phyloP scores from a whole-genome alignment of 495 filamentous ascomycete genomes.

The Xylaria grammica region DNA sequence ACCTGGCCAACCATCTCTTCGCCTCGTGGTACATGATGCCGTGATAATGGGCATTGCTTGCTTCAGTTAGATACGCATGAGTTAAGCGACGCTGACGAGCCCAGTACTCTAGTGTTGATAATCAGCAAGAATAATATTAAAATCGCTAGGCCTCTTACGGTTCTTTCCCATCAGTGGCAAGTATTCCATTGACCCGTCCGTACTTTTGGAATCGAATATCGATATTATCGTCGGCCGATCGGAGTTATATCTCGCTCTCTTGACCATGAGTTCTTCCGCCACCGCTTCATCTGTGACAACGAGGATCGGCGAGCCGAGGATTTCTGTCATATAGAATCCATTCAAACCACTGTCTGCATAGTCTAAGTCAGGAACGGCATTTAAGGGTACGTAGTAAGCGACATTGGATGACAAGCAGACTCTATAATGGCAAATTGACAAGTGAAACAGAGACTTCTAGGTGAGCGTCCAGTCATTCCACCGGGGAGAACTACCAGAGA shows the following conservation, averaged over 20 bases:
- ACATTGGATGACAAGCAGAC: not conserved
- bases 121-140: not conserved
- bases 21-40: conserved; percentile 47
- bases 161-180: conserved; percentile 50
- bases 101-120: conserved; percentile 40
- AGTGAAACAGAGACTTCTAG: not conserved
- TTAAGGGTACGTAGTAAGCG: not conserved
- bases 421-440: not conserved
- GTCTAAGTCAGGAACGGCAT: not conserved
- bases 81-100: conserved; percentile 44
- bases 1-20: conserved; percentile 45
- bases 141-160: conserved; percentile 30
- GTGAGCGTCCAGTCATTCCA: not conserved
- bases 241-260: conserved; percentile 53
- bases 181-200: conserved; percentile 46
- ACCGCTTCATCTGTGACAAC: conserved; percentile 59
- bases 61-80: conserved; percentile 46
- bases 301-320: conserved; percentile 54
- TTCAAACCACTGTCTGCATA: conserved; percentile 40
- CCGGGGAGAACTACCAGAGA: not conserved
- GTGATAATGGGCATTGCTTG: conserved; percentile 42
- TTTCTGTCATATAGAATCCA: conserved; percentile 52
- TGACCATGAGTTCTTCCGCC: conserved; percentile 57
- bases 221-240: conserved; percentile 48
- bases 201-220: conserved; percentile 48